Evolutionary conservation across 768 basidiomycete species (phyloP).

Genomic region (Xerocomellus amylosporus): DNA sequence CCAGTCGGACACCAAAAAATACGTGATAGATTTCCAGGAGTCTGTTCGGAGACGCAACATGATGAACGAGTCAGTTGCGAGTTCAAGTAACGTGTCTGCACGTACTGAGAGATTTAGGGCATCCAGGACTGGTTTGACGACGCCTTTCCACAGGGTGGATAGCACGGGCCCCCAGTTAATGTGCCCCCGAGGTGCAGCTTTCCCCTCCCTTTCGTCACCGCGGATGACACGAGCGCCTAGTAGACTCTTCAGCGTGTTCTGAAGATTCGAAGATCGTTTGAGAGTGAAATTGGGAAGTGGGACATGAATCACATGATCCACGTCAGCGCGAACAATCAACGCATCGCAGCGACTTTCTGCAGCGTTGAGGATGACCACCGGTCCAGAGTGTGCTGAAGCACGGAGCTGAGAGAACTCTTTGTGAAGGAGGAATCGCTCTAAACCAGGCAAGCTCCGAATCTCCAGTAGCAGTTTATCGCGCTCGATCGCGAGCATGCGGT

Average conservation of each 20-base stretch:
- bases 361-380: not conserved
- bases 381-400: not conserved
- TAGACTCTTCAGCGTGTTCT: not conserved
- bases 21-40: not conserved
- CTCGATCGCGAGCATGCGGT: slow-evolving; percentile 2
- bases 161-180: not conserved
- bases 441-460: not conserved
- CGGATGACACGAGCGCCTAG: not conserved
- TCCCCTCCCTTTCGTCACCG: not conserved
- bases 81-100: not conserved
- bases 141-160: slow-evolving; percentile 3
- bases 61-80: not conserved
- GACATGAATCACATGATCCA: not conserved
- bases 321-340: slow-evolving; percentile 4
- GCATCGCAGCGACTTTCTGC: slow-evolving; percentile 32
- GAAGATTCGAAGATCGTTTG: not conserved
- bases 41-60: not conserved
- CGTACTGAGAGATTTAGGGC: not conserved
- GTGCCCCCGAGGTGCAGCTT: not conserved
- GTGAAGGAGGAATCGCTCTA: slow-evolving; percentile 6
- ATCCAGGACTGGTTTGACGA: slow-evolving; percentile 5
- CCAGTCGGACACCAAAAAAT: slow-evolving; percentile 1
- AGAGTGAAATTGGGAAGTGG: slow-evolving; percentile 4
- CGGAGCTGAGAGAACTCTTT: slow-evolving; percentile 1
- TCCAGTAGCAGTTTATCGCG: not conserved